Evolutionary conservation across 495 filamentous ascomycete species (phyloP), one percentile per base, ranked within the genome.

Genomic region (Penicillium coffeae): DNA sequence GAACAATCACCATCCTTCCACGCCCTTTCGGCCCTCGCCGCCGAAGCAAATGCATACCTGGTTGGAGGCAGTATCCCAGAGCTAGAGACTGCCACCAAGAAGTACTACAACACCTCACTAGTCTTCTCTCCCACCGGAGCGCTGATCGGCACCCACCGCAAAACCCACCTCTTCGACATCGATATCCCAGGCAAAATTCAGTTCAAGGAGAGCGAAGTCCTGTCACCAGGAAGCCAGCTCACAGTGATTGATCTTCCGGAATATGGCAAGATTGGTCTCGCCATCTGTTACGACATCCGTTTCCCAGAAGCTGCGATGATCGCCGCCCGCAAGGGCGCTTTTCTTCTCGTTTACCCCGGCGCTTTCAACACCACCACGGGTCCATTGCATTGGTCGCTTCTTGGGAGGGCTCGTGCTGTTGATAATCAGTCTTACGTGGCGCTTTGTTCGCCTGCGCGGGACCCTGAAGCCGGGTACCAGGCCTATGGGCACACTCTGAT

Each of bases 91-190:
- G 51, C 65, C 10, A 80, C 77, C 5, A 79, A 85, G 40, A 90
- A 87, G 56, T 88, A 90, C 69, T 95, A 92, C 75, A 98, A 98
- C 68, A 96, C 93, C 8, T 85, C 78, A 7, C 76, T 98, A 25
- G 83, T 86, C 1, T 98, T 98, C 68, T 77, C 72, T 10, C 90
- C 90, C 0, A 56, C 77, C 1, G 93, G 93, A 1, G 63, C 75
- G 8, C 73, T 96, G n/a, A 76, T 97, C 8, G 88, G 84, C 3
- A 87, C 81, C 2, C 91, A 99, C 62, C 82, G 93, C 51, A 99
- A 99, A 66, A 81, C 93, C 15, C 93, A 99, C 64, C 77, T 99
- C n/a, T 99, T 99, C 71, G 93, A 99, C 71, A 99, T 99, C 58
- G 86, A 92, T 64, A 99, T 99, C 58, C 93, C 93, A 1, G 91